Evolutionary conservation across 2,329 filamentous ascomycete species (phyloP).

Genomic region (Pseudogymnoascus sp.): DNA sequence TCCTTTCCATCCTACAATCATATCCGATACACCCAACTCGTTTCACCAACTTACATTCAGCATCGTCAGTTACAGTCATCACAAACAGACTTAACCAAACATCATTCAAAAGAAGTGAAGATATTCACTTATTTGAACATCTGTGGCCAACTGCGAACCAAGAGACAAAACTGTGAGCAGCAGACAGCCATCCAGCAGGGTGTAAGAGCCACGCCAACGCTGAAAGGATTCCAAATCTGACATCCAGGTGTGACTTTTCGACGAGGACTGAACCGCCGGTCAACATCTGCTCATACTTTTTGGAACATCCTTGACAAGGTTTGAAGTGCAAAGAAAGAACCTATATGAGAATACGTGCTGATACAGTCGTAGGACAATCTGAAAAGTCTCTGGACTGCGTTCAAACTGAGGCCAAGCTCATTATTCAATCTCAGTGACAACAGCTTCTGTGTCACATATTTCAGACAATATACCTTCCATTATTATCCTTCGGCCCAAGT

Average conservation of each 20-base stretch:
- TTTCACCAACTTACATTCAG: neutral
- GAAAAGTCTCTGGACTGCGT: neutral
- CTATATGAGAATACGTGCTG: neutral
- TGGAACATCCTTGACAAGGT: neutral
- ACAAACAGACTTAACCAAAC: constrained; percentile 1
- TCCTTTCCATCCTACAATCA: neutral
- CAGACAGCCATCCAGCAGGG: neutral
- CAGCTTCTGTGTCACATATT: neutral
- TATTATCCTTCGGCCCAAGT: neutral
- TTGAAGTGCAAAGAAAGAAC: neutral
- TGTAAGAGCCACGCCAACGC: neutral
- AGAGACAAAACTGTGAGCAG: neutral
- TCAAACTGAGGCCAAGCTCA: neutral
- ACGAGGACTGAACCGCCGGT: neutral
- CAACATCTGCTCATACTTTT: neutral
- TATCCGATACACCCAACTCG: neutral
- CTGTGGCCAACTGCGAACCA: neutral
- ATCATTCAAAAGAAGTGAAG: neutral
- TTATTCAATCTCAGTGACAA: neutral
- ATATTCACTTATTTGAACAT: neutral
- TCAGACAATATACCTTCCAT: neutral
- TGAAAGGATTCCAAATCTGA: neutral
- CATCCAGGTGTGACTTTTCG: neutral
- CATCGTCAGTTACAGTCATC: neutral
- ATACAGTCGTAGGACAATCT: neutral